These are phyloP conservation scores for Naegleria fowleri DNA, from an alignment of 208 protist species.

Conservation along the genomic window DNA sequence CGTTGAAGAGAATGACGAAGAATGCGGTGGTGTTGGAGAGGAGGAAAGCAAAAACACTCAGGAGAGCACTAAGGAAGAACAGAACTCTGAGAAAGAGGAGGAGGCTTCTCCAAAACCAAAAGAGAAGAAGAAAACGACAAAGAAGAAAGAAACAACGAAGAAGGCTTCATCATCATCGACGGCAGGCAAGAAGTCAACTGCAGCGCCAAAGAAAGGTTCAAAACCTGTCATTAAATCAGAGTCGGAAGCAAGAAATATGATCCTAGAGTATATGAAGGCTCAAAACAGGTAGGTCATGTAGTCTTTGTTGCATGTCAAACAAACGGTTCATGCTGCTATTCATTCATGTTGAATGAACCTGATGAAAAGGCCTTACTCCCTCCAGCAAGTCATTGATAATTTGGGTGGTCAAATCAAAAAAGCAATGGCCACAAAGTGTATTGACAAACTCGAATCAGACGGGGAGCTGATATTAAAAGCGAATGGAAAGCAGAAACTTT, in stretches of 20 bases:
- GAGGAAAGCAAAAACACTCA: not conserved
- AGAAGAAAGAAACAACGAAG: not conserved
- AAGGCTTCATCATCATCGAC: slow-evolving; percentile 1
- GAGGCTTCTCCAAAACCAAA: not conserved
- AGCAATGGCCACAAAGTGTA: not conserved
- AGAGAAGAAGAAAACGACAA: slow-evolving; percentile 9
- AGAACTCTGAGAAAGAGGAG: not conserved
- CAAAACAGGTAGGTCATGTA: not conserved
- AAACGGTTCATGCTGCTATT: too few relatives aligned
- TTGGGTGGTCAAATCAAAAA: slow-evolving; percentile 9
- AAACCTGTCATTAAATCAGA: not conserved
- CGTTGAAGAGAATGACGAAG: not conserved
- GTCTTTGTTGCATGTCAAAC: too few relatives aligned
- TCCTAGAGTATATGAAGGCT: not conserved
- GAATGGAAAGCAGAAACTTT: not conserved
- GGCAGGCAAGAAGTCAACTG: not conserved
- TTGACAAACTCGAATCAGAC: not conserved
- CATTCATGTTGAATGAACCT: too few relatives aligned
- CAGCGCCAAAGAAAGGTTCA: not conserved
- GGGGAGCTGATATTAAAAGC: not conserved
- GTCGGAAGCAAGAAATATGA: not conserved
- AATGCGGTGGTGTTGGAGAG: not conserved
- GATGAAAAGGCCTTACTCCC: not conserved
- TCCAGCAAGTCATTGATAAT: not conserved
- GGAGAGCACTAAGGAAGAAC: not conserved